A percentile compares a stretch with the other conserved stretches of the same genome.
Conservation (phyloP, 495 filamentous ascomycete genomes). For the Penicillium malachiteum region DNA sequence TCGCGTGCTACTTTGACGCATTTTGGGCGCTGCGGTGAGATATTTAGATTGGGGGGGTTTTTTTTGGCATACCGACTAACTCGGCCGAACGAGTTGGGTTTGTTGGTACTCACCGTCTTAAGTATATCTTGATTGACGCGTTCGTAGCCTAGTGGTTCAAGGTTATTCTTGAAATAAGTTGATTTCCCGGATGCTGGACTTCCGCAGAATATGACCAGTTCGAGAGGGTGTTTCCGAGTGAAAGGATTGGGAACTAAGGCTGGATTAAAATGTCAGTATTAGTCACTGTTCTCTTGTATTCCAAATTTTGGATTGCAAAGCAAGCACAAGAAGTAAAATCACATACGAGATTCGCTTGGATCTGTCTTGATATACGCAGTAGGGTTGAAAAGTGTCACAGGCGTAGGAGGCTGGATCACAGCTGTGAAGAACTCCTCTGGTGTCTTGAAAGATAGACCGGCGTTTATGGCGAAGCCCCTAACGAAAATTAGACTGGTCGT, state of each 20-base stretch:
- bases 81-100: no score
- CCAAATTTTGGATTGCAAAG: neutral
- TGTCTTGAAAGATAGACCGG: slow-evolving; percentile 75
- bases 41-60: neutral
- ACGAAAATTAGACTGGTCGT: neutral
- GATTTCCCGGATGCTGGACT: slow-evolving; percentile 89
- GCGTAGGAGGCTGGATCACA: slow-evolving; percentile 55
- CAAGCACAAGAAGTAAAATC: neutral
- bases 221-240: slow-evolving; percentile 61
- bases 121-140: slow-evolving; percentile 87
- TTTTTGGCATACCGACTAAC: no score
- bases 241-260: slow-evolving; percentile 36
- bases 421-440: slow-evolving; percentile 89
- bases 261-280: neutral
- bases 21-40: slow-evolving; percentile 60
- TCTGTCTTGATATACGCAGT: slow-evolving; percentile 46
- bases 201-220: slow-evolving; percentile 83
- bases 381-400: slow-evolving; percentile 68
- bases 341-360: slow-evolving; percentile 33
- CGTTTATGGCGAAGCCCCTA: slow-evolving; percentile 74
- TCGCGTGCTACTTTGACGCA: slow-evolving; percentile 77
- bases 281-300: neutral
- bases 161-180: slow-evolving; percentile 77
- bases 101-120: slow-evolving; percentile 61
- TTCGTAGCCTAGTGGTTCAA: slow-evolving; percentile 78